Base-by-base conservation (phyloP, 371 early-diverging fungal genomes). In the Mucor sp. region DNA sequence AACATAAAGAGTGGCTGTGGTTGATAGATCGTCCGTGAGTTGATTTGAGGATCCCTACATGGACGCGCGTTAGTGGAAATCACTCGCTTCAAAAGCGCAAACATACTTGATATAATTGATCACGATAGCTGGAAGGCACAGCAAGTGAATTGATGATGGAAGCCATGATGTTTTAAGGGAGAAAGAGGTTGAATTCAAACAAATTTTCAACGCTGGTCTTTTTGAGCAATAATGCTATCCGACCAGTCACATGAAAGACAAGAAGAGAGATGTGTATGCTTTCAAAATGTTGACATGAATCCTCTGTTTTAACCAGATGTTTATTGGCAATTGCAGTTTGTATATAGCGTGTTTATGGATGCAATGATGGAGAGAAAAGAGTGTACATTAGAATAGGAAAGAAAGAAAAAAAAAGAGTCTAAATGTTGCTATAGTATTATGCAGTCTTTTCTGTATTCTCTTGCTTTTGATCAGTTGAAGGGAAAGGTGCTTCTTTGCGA, bases 1-100 rank as follows among this genome's bases (percentile, higher is more conserved):
- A 32, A 99, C 93, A 72, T 99, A 99, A 28, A 99, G 87, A 12
- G 99, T 99, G 0, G 90, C 83, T 9, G 91, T 89, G 19, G 81
- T 81, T 12, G 86, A 82, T 30, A 95, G 84, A 61, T 91, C 93
- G 44, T 82, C 78, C 9, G 82, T 77, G 67, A 91, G 87, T 71
- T 95, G 91, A 60, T 85, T 84, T 0, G 83, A 81, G 11, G 90
- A 86, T 15, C 95, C 95, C 87, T 93, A 58, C 23, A 23, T 17
- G 15, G 1, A 39, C 63, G 56, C 63, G 56, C 53, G 63, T 63
- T 55, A 63, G 23, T 21, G 14, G 14, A 2, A 14, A 53, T 25
- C 27, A 12, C 14, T 53, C 4, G 1, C 1, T 53, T 11, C 2
- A 27, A 27, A 27, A 14, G 14, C 4, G 11, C 12, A 27, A 50